phyloP scores from a whole-genome alignment of 2,329 filamentous ascomycete species.

The Didymella arachidicola region DNA sequence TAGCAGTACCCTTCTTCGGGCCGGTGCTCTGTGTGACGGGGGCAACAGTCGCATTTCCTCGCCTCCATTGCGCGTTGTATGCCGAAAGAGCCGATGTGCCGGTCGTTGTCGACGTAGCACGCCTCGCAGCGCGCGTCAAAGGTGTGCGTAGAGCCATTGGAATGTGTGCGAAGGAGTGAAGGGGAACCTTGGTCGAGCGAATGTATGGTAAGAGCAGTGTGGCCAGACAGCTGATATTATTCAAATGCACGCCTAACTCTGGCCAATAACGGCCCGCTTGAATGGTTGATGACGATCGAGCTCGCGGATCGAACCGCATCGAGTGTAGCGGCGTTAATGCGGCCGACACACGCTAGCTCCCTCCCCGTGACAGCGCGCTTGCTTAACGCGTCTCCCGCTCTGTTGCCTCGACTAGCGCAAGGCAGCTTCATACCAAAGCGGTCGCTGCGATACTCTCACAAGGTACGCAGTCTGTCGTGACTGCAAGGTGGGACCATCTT shows the following conservation, averaged over 20 bases:
- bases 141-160: conserved; percentile 51
- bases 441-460: not conserved
- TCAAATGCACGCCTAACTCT: conserved; percentile 30
- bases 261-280: conserved; percentile 34
- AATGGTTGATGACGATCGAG: conserved; percentile 37
- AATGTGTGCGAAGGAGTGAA: conserved; percentile 40
- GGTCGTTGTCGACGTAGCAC: conserved; percentile 39
- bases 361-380: conserved; percentile 33
- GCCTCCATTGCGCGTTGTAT: conserved; percentile 47
- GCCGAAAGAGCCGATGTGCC: conserved; percentile 40
- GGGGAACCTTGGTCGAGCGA: conserved; percentile 6
- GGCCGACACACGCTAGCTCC: conserved; percentile 8
- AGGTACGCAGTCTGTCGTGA: not conserved
- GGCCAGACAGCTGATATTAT: conserved; percentile 35
- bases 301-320: conserved; percentile 26
- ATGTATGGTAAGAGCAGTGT: conserved; percentile 19
- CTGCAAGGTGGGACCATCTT: not conserved
- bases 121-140: conserved; percentile 44
- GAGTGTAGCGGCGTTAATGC: conserved; percentile 5
- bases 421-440: conserved; percentile 4
- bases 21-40: conserved; percentile 69
- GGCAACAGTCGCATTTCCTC: conserved; percentile 65
- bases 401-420: conserved; percentile 33
- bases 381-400: conserved; percentile 32
- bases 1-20: conserved; percentile 84